phyloP scores from a whole-genome alignment of 768 basidiomycete species.

The Agaricus bisporus region DNA sequence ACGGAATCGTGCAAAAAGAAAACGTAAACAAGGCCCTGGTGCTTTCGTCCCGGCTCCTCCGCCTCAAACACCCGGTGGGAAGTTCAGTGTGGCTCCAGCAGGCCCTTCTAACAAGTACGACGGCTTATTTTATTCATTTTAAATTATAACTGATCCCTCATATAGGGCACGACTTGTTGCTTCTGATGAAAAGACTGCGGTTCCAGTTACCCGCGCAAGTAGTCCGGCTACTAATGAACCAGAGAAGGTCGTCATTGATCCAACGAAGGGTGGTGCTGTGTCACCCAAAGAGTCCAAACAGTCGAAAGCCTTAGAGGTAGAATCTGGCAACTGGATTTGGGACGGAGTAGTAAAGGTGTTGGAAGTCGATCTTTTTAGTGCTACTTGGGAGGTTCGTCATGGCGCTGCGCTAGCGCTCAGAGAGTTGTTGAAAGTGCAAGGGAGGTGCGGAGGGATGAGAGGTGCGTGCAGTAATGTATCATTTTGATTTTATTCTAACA shows the following conservation, averaged over 20 bases:
- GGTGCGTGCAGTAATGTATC: slow-evolving; percentile 33
- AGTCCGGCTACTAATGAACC: slow-evolving; percentile 46
- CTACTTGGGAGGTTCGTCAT: slow-evolving; percentile 90
- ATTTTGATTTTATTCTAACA: not conserved
- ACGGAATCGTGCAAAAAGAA: slow-evolving; percentile 89
- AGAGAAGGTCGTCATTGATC: slow-evolving; percentile 74
- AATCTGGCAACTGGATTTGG: slow-evolving; percentile 79
- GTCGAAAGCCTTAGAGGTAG: slow-evolving; percentile 72
- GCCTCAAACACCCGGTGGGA: slow-evolving; percentile 49
- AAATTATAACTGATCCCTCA: not conserved
- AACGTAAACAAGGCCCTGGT: slow-evolving; percentile 81
- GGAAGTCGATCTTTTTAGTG: slow-evolving; percentile 77
- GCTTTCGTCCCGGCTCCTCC: slow-evolving; percentile 78
- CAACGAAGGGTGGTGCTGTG: slow-evolving; percentile 80
- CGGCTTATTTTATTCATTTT: not conserved
- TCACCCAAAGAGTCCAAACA: slow-evolving; percentile 72
- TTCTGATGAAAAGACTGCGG: slow-evolving; percentile 44
- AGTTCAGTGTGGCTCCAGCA: slow-evolving; percentile 53
- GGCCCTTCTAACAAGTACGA: slow-evolving; percentile 57
- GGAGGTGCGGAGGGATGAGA: slow-evolving; percentile 76
- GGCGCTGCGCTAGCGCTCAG: slow-evolving; percentile 89
- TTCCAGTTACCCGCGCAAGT: slow-evolving; percentile 46
- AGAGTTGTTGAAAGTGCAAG: slow-evolving; percentile 82
- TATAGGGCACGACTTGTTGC: slow-evolving; percentile 69
- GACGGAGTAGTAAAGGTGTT: slow-evolving; percentile 75